Base-by-base conservation (phyloP, 345 rosid genomes). In the Gossypium bickii region DNA sequence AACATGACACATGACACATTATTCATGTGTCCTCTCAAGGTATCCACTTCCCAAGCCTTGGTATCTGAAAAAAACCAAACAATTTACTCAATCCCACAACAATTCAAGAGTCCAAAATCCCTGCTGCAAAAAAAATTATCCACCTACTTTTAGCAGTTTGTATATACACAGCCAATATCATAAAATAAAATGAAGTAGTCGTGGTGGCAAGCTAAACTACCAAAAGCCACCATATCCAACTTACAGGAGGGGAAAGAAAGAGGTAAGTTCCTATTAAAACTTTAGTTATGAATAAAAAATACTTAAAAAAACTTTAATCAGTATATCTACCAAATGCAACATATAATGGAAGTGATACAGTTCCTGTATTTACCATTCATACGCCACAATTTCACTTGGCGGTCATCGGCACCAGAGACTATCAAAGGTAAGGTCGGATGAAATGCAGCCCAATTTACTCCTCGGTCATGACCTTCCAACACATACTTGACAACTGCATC, bases 11-110 rank as follows among this genome's bases (percentile, higher is more conserved):
- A 87, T 60, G 99, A 95, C 70, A 95, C 99, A 2, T 95, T 91
- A 77, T 93, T 93, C 96, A 86, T 89, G 83, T 95, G 99, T 29
- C 99, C 99, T 79, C 96, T 92, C 78, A 95, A 82, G 2, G 99
- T 95, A 85, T 93, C 99, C 69, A 93, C 99, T 82, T 95, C 99
- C 99, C 98, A 95, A 67, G 98, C 99, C 87, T 95, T 93, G 22
- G 99, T 95, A 72, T 95, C 99, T 95, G 96, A 79, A 85, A 25
- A 5, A 65, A 24, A 20, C 41, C 41, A 76, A 65, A 38, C n/a
- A 59, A 52, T 15, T 47, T 47, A 45, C 41, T 58, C 59, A 69
- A 51, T 69, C 47, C 22, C 47, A 69, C 24, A 29, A 69, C 10
- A 17, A 27, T 29, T 27, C 59, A 69, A 20, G 34, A 6, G 25